Evolutionary conservation across 108 stramenopile species (phyloP).

Genomic region (Conticribra weissflogii): DNA sequence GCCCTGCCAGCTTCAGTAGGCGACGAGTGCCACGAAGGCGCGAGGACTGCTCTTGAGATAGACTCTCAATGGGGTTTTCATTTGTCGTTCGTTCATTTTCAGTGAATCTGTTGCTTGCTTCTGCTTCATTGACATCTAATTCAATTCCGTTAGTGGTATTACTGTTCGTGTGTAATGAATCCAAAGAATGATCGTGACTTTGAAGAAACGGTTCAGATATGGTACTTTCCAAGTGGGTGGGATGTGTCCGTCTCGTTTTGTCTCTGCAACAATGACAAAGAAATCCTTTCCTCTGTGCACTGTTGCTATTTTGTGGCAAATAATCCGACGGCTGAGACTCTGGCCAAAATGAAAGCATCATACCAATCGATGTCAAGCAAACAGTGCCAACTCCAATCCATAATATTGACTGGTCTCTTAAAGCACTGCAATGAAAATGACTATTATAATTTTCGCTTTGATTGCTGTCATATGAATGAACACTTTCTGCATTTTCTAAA

Average conservation of each 20-base stretch:
- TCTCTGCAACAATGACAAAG: slow-evolving; percentile 11
- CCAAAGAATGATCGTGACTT: too few relatives aligned
- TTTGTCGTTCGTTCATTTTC: slow-evolving; percentile 6
- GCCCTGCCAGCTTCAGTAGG: slow-evolving; percentile 75
- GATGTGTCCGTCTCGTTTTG: neutral
- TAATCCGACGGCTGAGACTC: slow-evolving; percentile 7
- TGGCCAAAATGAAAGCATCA: slow-evolving; percentile 74
- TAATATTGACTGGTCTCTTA: slow-evolving; percentile 49
- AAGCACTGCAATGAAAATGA: slow-evolving; percentile 28
- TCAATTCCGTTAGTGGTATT: neutral
- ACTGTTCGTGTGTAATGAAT: neutral
- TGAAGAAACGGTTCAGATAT: slow-evolving; percentile 3
- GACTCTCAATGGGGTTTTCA: slow-evolving; percentile 4
- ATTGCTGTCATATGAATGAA: slow-evolving; percentile 20
- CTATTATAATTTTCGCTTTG: neutral
- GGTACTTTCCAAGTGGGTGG: neutral
- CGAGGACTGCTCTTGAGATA: slow-evolving; percentile 35
- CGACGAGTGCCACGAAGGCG: slow-evolving; percentile 77
- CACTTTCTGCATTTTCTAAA: slow-evolving; percentile 22
- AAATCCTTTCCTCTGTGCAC: neutral
- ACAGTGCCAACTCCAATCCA: slow-evolving; percentile 56
- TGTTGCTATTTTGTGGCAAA: neutral
- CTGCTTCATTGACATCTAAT: neutral
- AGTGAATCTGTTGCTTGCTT: neutral
- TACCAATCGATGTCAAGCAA: slow-evolving; percentile 48